These are phyloP conservation scores for Cladophialophora yegresii DNA, from an alignment of 2,329 filamentous ascomycete genomes.

Conservation along the genomic window DNA sequence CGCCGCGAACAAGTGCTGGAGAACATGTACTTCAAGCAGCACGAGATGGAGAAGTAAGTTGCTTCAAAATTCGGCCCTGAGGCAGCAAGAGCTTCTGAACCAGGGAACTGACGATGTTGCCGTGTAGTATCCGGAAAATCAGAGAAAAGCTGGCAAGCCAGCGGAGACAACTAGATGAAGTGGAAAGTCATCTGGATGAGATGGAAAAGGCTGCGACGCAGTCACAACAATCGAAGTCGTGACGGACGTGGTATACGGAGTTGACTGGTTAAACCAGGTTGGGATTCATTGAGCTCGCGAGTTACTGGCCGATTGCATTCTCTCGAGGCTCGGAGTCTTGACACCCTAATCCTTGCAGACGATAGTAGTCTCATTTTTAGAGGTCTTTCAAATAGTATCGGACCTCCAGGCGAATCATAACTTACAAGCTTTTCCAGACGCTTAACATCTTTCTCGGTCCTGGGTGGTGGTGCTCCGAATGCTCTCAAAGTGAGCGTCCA, in stretches of 20 bases:
- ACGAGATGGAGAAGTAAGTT: conserved; percentile 34
- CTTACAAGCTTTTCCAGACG: neutral
- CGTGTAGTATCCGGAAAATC: conserved; percentile 29
- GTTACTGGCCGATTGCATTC: neutral
- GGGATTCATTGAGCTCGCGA: neutral
- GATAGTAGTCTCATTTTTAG: neutral
- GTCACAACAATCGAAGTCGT: conserved; percentile 20
- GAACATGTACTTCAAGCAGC: conserved; percentile 32
- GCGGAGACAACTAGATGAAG: conserved; percentile 30
- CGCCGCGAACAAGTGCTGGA: conserved; percentile 32
- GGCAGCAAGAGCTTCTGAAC: neutral
- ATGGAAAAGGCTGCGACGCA: conserved; percentile 29
- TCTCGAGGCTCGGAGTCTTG: neutral
- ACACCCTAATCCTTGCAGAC: neutral
- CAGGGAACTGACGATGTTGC: conserved; percentile 2
- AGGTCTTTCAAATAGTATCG: neutral
- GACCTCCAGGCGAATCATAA: neutral
- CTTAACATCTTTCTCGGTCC: neutral
- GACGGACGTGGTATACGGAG: neutral
- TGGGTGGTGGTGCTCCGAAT: neutral
- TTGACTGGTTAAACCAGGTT: neutral
- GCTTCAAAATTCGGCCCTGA: neutral
- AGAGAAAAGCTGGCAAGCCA: conserved; percentile 29
- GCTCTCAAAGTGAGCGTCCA: neutral
- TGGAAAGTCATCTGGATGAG: conserved; percentile 31